Conservation (phyloP, 805 yeast species). For the Metschnikowia gelsemii region DNA sequence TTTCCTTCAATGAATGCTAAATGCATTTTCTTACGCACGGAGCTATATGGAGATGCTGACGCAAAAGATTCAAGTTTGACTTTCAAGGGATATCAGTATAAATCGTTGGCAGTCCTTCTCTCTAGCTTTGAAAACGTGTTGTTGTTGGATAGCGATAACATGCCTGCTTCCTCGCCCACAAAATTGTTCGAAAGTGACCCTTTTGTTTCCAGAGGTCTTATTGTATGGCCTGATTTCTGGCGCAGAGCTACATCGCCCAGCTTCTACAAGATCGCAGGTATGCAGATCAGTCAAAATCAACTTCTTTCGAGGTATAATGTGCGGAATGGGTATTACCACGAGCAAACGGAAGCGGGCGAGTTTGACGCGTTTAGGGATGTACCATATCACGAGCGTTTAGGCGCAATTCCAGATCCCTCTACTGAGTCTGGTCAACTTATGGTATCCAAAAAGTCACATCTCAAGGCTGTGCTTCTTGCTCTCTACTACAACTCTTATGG, state of each 20-base stretch:
- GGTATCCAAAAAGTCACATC: slow-evolving; percentile 32
- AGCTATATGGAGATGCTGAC: slow-evolving; percentile 24
- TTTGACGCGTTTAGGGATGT: too few relatives aligned
- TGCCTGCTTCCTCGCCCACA: slow-evolving; percentile 34
- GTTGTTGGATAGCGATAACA: slow-evolving; percentile 35
- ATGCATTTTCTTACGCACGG: slow-evolving; percentile 29
- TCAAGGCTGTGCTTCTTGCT: slow-evolving; percentile 28
- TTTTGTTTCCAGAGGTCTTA: slow-evolving; percentile 26
- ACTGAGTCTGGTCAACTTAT: slow-evolving; percentile 39
- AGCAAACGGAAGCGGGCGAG: slow-evolving; percentile 25
- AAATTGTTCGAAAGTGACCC: slow-evolving; percentile 25
- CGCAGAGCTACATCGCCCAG: slow-evolving; percentile 33
- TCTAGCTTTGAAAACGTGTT: slow-evolving; percentile 36
- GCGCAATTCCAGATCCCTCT: slow-evolving; percentile 29
- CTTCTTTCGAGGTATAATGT: slow-evolving; percentile 31
- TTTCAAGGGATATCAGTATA: slow-evolving; percentile 33
- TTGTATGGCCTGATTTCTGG: slow-evolving; percentile 41
- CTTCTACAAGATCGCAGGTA: slow-evolving; percentile 33
- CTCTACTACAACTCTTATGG: slow-evolving; percentile 37
- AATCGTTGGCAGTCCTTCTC: slow-evolving; percentile 32
- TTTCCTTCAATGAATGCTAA: slow-evolving; percentile 26
- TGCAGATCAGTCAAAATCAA: slow-evolving; percentile 30
- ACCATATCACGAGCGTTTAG: slow-evolving; percentile 34
- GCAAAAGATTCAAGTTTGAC: slow-evolving; percentile 21
- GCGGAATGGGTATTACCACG: slow-evolving; percentile 25